Base-by-base conservation (phyloP, 2,329 filamentous ascomycete genomes). In the Fusarium austroafricanum region DNA sequence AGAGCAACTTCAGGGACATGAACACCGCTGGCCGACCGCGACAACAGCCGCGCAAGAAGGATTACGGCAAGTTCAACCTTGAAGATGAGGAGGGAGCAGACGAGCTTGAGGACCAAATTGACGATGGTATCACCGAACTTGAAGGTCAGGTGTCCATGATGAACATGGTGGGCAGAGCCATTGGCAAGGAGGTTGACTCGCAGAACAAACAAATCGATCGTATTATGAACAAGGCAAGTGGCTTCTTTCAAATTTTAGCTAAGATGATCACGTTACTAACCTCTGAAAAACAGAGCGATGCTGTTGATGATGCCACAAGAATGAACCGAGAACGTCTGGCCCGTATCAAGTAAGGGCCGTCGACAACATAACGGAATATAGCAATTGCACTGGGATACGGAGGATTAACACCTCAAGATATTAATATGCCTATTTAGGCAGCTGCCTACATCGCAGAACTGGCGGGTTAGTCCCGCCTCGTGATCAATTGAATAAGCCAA, bases 261-360 rank as follows among this genome's bases (percentile, higher is more conserved):
- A 31, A 31, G 10, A 11, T 28, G 28, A 37, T 29, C 28, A 31
- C 26, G 21, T 53, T 43, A 40, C 78, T 83, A 75, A 81, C 62
- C 31, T 23, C 43, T 35, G 21, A 35, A 12, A 44, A 53, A 54
- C 77, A 93, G 92, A 95, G 90, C 80, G 93, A 97, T 77, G 86
- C 84, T 72, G 92, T 97, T 71, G 92, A 94, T 78, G 92, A 95
- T 70, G 87, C 91, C 75, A 92, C 95, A 73, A 88, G 89, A 60
- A 89, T 93, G 86, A 94, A 94, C 82, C 85, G 91, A 68, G 88
- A 90, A 73, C 86, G 88, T 71, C 77, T 94, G 77, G 88, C 91
- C 73, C 85, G 90, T 49, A 89, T 90, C 59, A 81, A 76, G 58
- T 82, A 76, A 18, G 63, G 40, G 17, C 17, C 15, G 20, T 28